Conservation (phyloP, 139 green algal genomes). For the Tetradesmus obliquus region DNA sequence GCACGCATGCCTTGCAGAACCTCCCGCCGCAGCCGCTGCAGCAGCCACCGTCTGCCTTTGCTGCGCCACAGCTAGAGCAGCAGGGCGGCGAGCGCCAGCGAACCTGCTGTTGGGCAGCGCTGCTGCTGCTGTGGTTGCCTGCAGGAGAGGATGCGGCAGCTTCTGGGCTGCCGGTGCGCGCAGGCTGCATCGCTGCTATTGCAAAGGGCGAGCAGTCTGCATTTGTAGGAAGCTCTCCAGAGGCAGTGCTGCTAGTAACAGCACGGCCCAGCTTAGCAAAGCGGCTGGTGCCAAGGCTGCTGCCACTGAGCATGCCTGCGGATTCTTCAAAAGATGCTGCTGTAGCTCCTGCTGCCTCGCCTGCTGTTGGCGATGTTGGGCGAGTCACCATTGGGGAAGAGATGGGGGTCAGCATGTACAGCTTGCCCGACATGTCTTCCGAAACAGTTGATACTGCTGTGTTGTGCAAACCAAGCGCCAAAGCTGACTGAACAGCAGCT, state of each 20-base stretch:
- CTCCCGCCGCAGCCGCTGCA: conserved; percentile 5
- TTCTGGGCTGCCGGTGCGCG: neutral
- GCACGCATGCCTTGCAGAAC: conserved; percentile 20
- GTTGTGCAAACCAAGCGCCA: neutral
- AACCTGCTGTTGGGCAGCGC: neutral
- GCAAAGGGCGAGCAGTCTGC: neutral
- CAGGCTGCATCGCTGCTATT: neutral
- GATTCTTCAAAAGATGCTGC: neutral
- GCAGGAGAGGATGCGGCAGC: neutral
- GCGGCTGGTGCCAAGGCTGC: neutral
- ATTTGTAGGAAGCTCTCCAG: neutral
- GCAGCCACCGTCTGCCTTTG: conserved; percentile 9
- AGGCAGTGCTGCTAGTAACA: neutral
- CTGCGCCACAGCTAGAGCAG: conserved; percentile 15
- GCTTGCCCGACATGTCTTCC: conserved; percentile 11
- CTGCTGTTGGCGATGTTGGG: conserved; percentile 14
- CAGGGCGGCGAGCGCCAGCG: neutral
- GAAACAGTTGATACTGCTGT: neutral
- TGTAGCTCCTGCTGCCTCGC: neutral
- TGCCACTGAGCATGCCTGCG: neutral
- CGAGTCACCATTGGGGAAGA: conserved; percentile 27
- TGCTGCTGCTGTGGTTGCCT: neutral
- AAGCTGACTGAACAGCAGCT: neutral
- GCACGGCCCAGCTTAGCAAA: neutral
- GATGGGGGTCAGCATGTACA: conserved; percentile 24